Conservation (phyloP, 225 moss, liverwort and hornwort genomes). For the Thuidium tamariscinum region DNA sequence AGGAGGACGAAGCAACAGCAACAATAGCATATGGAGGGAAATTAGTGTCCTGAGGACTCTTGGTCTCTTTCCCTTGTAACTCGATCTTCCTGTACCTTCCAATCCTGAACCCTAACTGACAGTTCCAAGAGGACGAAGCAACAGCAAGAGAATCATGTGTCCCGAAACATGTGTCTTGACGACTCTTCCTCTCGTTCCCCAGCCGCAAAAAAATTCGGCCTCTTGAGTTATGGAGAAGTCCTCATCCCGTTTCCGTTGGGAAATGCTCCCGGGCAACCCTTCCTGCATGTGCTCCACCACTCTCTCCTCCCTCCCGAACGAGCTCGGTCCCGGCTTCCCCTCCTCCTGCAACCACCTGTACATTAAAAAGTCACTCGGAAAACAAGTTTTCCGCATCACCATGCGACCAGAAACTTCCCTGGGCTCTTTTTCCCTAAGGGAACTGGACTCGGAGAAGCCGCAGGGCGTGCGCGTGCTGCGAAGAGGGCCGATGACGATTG, state of each 20-base stretch:
- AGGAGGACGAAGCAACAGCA: not conserved
- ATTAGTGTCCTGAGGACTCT: not conserved
- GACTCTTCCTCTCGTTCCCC: not conserved
- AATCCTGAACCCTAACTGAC: not conserved
- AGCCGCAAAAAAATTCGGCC: not conserved
- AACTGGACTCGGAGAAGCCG: not conserved
- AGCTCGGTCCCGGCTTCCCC: not conserved
- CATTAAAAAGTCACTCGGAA: not conserved
- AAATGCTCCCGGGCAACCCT: not conserved
- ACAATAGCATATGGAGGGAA: not conserved
- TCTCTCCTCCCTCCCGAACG: not conserved
- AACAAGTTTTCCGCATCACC: not conserved
- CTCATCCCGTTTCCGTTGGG: not conserved
- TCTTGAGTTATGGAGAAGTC: not conserved
- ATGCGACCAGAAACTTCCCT: not conserved
- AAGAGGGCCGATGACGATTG: conserved; percentile 3
- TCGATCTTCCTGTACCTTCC: not conserved
- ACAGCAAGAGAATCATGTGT: not conserved
- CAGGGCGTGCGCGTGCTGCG: conserved; percentile 4
- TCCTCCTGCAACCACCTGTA: conserved; percentile 10
- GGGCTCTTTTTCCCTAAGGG: not conserved
- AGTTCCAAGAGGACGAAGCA: not conserved
- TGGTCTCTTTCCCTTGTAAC: not conserved
- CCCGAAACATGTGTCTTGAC: not conserved
- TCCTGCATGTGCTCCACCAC: not conserved